These are phyloP conservation scores for Agrocybe pediades DNA, from an alignment of 768 basidiomycete genomes.

Conservation along the genomic window DNA sequence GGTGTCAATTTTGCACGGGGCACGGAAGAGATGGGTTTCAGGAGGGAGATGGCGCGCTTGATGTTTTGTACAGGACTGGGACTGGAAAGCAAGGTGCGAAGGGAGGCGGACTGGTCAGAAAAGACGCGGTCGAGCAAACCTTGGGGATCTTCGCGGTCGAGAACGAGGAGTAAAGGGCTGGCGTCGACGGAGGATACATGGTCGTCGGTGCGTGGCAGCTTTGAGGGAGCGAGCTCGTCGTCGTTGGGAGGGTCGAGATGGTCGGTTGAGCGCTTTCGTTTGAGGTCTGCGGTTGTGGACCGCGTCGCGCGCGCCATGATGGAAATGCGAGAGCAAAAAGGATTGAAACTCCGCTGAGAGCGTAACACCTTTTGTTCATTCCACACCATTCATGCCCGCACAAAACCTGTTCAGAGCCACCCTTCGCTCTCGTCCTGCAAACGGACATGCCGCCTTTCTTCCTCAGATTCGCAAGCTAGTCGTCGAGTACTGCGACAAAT, in stretches of 20 bases:
- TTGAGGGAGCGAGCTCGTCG: slow-evolving; percentile 51
- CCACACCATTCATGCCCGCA: slow-evolving; percentile 15
- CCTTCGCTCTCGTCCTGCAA: slow-evolving; percentile 62
- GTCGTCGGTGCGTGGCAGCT: slow-evolving; percentile 46
- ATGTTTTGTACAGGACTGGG: slow-evolving; percentile 16
- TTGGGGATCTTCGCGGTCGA: slow-evolving; percentile 54
- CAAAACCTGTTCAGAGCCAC: slow-evolving; percentile 39
- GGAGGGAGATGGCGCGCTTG: slow-evolving; percentile 65
- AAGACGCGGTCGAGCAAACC: slow-evolving; percentile 82
- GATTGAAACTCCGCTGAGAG: slow-evolving; percentile 32
- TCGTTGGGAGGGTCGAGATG: slow-evolving; percentile 34
- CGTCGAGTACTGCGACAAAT: slow-evolving; percentile 85
- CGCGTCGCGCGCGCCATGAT: slow-evolving; percentile 81
- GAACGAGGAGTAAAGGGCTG: slow-evolving; percentile 21
- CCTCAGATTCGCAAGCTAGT: slow-evolving; percentile 86
- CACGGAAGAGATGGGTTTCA: slow-evolving; percentile 68
- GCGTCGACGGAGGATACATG: slow-evolving; percentile 16
- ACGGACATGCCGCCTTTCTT: slow-evolving; percentile 74
- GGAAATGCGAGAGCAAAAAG: slow-evolving; percentile 27
- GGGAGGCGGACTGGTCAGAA: slow-evolving; percentile 40
- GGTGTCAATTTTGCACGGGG: slow-evolving; percentile 64
- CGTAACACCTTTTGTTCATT: slow-evolving; percentile 8
- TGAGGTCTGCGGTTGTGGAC: slow-evolving; percentile 50
- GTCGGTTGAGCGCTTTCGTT: slow-evolving; percentile 61
- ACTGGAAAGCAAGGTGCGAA: slow-evolving; percentile 20